Conservation (phyloP, 192 early-diverging fungal species). For the Coemansia sp. region DNA sequence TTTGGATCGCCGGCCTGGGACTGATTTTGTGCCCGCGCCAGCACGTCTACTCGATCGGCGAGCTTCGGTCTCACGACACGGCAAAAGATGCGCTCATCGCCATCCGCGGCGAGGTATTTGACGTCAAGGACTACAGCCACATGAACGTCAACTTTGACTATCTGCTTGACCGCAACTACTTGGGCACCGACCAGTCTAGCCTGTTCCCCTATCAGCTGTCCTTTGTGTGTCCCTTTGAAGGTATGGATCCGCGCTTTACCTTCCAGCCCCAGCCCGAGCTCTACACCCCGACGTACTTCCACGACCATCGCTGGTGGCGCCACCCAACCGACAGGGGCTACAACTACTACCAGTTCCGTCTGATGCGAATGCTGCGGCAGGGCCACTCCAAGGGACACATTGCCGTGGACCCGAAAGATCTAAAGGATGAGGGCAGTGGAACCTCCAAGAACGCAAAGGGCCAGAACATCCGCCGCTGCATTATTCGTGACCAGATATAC, state of each 20-base stretch:
- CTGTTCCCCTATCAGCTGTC: conserved; percentile 73
- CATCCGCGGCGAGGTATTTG: conserved; percentile 85
- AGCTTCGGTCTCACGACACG: conserved; percentile 62
- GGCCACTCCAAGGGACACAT: conserved; percentile 69
- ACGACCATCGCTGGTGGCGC: conserved; percentile 72
- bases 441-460: conserved; percentile 42
- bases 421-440: conserved; percentile 59
- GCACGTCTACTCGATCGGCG: conserved; percentile 69
- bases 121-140: conserved; percentile 67
- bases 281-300: conserved; percentile 65
- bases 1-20: conserved; percentile 83
- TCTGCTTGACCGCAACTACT: conserved; percentile 59
- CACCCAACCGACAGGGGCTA: conserved; percentile 60
- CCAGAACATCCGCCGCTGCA: conserved; percentile 60
- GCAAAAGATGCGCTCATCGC: conserved; percentile 64
- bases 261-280: conserved; percentile 55
- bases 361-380: conserved; percentile 63
- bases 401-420: conserved; percentile 62
- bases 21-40: conserved; percentile 74
- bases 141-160: conserved; percentile 56
- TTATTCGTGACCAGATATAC: conserved; percentile 72
- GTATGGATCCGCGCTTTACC: conserved; percentile 60
- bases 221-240: conserved; percentile 61
- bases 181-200: conserved; percentile 65
- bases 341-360: conserved; percentile 71